Evolutionary conservation across 306 rosid species (phyloP).

Genomic region (Cyamopsis tetragonoloba): DNA sequence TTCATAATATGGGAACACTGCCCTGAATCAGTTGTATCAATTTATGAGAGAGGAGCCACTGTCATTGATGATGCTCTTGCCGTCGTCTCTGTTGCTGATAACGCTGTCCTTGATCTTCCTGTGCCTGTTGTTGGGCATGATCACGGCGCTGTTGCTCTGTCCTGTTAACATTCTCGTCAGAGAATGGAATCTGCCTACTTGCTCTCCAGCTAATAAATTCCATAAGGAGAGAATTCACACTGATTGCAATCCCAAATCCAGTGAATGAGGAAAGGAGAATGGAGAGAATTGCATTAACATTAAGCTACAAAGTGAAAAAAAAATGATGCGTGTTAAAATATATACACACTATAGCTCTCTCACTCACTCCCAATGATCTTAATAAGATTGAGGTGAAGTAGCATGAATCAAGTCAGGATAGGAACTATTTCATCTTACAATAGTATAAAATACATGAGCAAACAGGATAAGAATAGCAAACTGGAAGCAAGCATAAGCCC

Average conservation of each 20-base stretch:
- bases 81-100: constrained; percentile 24
- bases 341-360: not conserved
- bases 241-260: constrained; percentile 68
- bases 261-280: constrained; percentile 67
- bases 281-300: constrained; percentile 56
- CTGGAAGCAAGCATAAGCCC: constrained; percentile 93
- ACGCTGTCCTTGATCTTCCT: constrained; percentile 15
- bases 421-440: constrained; percentile 51
- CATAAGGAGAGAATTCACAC: constrained; percentile 49
- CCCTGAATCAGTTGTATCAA: not conserved
- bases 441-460: constrained; percentile 65
- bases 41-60: constrained; percentile 12
- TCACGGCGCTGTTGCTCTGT: constrained; percentile 23
- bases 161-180: constrained; percentile 29
- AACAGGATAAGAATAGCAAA: constrained; percentile 71
- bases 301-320: constrained; percentile 43
- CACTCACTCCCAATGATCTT: not conserved
- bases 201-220: constrained; percentile 60
- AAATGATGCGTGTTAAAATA: constrained; percentile 17
- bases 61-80: constrained; percentile 22
- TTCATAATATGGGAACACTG: constrained; percentile 3
- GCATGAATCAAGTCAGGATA: constrained; percentile 4
- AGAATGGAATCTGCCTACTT: constrained; percentile 41
- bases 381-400: too few relatives aligned
- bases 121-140: constrained; percentile 22